Percentiles rank a stretch among this genome's conserved stretches.
Conservation (phyloP, 495 filamentous ascomycete genomes). For the Penicillium samsonianum region DNA sequence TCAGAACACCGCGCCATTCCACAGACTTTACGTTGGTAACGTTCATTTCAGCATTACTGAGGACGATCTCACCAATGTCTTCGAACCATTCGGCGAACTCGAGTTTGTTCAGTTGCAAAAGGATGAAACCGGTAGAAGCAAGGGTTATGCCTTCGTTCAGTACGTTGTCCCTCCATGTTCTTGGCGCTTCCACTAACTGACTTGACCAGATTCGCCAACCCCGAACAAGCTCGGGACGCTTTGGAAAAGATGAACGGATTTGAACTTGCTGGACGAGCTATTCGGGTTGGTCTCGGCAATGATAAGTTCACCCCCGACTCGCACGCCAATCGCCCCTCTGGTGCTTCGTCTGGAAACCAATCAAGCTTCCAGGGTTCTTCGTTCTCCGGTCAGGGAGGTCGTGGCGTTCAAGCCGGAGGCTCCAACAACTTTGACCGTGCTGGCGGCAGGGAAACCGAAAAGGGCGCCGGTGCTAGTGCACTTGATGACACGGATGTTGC, state of each 20-base stretch:
- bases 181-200: constrained; percentile 15
- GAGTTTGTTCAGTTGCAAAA: constrained; percentile 97
- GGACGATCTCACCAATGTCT: constrained; percentile 91
- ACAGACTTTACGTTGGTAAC: constrained; percentile 98
- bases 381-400: constrained; percentile 89
- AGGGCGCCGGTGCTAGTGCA: constrained; percentile 87
- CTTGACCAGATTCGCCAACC: constrained; percentile 77
- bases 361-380: constrained; percentile 88
- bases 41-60: constrained; percentile 99
- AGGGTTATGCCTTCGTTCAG: constrained; percentile 99
- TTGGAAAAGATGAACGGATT: constrained; percentile 99
- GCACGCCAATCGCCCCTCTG: constrained; percentile 87
- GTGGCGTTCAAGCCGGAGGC: constrained; percentile 80
- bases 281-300: constrained; percentile 98
- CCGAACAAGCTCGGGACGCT: constrained; percentile 86
- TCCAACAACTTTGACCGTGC: constrained; percentile 87
- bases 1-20: constrained; percentile 84
- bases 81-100: constrained; percentile 96
- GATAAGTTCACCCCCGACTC: constrained; percentile 99
- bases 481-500: constrained; percentile 97
- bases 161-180: constrained; percentile 53
- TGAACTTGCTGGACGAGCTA: constrained; percentile 95
- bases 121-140: constrained; percentile 85
- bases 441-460: constrained; percentile 86
- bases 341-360: constrained; percentile 63